Percentiles rank a stretch among this genome's conserved stretches.
These are phyloP conservation scores for Boletus reticuloceps DNA, from an alignment of 768 basidiomycete species.

Conservation along the genomic window DNA sequence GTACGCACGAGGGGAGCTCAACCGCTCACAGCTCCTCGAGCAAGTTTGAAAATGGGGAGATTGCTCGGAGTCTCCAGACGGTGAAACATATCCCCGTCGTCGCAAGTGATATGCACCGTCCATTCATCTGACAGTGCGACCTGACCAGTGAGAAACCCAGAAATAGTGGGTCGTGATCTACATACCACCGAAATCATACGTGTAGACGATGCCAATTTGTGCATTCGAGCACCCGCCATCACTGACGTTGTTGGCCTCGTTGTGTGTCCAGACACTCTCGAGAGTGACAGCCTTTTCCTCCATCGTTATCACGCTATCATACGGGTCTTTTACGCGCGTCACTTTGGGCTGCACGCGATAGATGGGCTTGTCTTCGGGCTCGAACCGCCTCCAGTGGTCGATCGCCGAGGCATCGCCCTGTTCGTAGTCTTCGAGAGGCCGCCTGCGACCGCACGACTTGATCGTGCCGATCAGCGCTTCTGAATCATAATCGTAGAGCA, in stretches of 20 bases:
- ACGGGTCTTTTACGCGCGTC: neutral
- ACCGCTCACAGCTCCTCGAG: conserved; percentile 21
- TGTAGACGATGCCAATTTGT: conserved; percentile 24
- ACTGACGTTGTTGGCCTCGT: conserved; percentile 19
- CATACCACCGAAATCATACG: conserved; percentile 21
- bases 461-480: conserved; percentile 14
- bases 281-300: conserved; percentile 23
- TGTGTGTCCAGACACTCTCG: conserved; percentile 25
- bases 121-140: conserved; percentile 18
- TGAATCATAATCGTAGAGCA: conserved; percentile 13
- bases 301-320: conserved; percentile 12
- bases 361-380: conserved; percentile 14
- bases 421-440: conserved; percentile 16
- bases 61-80: conserved; percentile 9
- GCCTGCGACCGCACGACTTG: conserved; percentile 21
- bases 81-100: conserved; percentile 11
- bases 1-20: neutral
- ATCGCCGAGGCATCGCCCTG: neutral
- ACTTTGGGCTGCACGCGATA: conserved; percentile 15
- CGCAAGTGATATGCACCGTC: conserved; percentile 27
- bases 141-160: neutral
- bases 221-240: conserved; percentile 23
- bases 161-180: neutral
- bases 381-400: conserved; percentile 16
- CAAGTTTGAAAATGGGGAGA: conserved; percentile 19